Percentiles rank a stretch among this genome's conserved stretches.
Conservation (phyloP, 2,329 filamentous ascomycete species). For the Botryosphaeria agaves region DNA sequence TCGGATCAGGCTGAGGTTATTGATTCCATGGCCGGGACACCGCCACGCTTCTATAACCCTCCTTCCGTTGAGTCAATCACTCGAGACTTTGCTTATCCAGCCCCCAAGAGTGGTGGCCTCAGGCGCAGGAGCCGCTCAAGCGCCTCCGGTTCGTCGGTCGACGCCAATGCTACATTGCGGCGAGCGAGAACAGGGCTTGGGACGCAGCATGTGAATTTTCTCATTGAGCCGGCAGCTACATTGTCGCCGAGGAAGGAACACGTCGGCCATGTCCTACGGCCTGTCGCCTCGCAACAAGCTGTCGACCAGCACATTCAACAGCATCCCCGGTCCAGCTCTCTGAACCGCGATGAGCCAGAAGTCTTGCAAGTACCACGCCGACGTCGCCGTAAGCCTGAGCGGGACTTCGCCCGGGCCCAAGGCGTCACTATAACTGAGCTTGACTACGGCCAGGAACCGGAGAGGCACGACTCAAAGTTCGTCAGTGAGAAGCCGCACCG, state of each 20-base stretch:
- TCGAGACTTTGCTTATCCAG: constrained; percentile 16
- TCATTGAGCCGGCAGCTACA: not conserved
- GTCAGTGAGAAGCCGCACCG: not conserved
- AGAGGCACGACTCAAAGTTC: not conserved
- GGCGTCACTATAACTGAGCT: not conserved
- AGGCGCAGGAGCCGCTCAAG: not conserved
- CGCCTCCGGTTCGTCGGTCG: not conserved
- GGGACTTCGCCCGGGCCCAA: not conserved
- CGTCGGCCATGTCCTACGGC: not conserved
- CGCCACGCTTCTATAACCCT: constrained; percentile 12
- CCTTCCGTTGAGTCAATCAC: constrained; percentile 13
- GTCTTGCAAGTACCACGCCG: not conserved
- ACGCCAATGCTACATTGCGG: not conserved
- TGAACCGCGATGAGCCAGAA: not conserved
- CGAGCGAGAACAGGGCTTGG: not conserved
- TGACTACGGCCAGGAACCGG: not conserved
- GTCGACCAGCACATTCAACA: not conserved
- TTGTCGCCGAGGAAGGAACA: not conserved
- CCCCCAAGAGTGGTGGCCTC: no score
- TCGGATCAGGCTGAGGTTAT: constrained; percentile 3
- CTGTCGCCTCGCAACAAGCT: not conserved
- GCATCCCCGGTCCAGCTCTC: not conserved
- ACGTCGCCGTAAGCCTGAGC: not conserved
- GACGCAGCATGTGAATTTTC: not conserved
- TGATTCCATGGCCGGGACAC: constrained; percentile 9